Percentiles rank a stretch among this genome's conserved stretches.
Conservation (phyloP, 2,329 filamentous ascomycete genomes). For the Venturiaceae sp. region DNA sequence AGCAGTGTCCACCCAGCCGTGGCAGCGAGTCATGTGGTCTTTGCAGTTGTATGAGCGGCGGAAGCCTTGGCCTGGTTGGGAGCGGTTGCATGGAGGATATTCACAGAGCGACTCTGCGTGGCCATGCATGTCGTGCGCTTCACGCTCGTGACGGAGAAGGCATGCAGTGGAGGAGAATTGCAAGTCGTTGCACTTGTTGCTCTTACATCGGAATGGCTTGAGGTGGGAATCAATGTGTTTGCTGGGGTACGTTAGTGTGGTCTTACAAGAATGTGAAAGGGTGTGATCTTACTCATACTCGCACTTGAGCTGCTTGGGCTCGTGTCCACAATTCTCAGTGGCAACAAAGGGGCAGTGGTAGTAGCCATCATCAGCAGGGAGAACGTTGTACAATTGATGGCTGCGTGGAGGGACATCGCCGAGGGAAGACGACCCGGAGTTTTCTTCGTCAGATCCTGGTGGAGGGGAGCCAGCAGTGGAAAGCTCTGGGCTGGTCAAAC, state of each 20-base stretch:
- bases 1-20: conserved; percentile 40
- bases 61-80: conserved; percentile 75
- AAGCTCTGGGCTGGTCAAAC: neutral
- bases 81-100: conserved; percentile 79
- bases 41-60: conserved; percentile 91
- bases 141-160: conserved; percentile 86
- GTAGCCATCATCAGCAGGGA: conserved; percentile 60
- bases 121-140: conserved; percentile 91
- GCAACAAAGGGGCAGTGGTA: conserved; percentile 90
- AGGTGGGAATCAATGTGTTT: conserved; percentile 96
- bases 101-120: conserved; percentile 89
- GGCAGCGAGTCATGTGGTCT: conserved; percentile 95
- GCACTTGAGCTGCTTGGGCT: conserved; percentile 94
- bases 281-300: conserved; percentile 77
- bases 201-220: conserved; percentile 94
- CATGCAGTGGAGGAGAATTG: conserved; percentile 94
- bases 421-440: neutral
- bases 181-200: conserved; percentile 69
- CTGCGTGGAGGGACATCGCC: conserved; percentile 28
- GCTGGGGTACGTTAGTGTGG: conserved; percentile 39
- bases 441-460: neutral
- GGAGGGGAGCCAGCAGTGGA: neutral
- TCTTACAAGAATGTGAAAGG: conserved; percentile 1
- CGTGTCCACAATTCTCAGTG: conserved; percentile 69
- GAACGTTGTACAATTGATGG: conserved; percentile 62